These are phyloP conservation scores for Yamadazyma taylorii DNA, from an alignment of 1,139 yeast species.

Conservation along the genomic window DNA sequence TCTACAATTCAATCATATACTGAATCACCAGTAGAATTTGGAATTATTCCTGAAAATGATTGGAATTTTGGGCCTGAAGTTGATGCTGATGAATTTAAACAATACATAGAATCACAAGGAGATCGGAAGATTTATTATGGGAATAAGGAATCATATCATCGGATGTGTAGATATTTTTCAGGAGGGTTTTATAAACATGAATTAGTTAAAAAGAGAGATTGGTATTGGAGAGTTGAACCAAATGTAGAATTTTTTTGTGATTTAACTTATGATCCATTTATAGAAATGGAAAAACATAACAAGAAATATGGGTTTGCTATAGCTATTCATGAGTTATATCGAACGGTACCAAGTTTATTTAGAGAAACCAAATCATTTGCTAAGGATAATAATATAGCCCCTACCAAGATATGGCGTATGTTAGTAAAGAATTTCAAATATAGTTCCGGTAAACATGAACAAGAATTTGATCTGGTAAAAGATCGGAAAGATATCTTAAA, in stretches of 20 bases:
- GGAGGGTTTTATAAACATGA: slow-evolving; percentile 80
- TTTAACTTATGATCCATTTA: slow-evolving; percentile 85
- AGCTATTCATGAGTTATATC: slow-evolving; percentile 67
- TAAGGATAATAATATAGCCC: slow-evolving; percentile 39
- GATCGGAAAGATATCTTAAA: slow-evolving; percentile 22
- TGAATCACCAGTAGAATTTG: slow-evolving; percentile 64
- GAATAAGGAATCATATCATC: slow-evolving; percentile 70
- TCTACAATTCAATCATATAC: slow-evolving; percentile 48
- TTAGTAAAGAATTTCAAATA: slow-evolving; percentile 40
- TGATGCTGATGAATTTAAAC: slow-evolving; percentile 41
- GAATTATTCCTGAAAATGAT: slow-evolving; percentile 57
- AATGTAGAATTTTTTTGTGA: slow-evolving; percentile 88
- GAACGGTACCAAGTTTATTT: slow-evolving; percentile 80
- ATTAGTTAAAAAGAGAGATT: slow-evolving; percentile 62
- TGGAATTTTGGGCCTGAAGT: slow-evolving; percentile 58
- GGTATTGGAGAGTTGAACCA: slow-evolving; percentile 97
- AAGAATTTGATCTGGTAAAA: slow-evolving; percentile 21
- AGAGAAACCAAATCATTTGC: slow-evolving; percentile 68
- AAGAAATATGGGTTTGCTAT: slow-evolving; percentile 86
- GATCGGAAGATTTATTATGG: slow-evolving; percentile 84
- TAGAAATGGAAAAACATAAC: slow-evolving; percentile 66
- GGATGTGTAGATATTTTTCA: slow-evolving; percentile 69
- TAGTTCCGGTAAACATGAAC: slow-evolving; percentile 22
- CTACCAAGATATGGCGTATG: slow-evolving; percentile 60
- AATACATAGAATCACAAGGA: slow-evolving; percentile 68